These are phyloP conservation scores for Panellus pusillus DNA, from an alignment of 768 basidiomycete genomes.

Conservation along the genomic window DNA sequence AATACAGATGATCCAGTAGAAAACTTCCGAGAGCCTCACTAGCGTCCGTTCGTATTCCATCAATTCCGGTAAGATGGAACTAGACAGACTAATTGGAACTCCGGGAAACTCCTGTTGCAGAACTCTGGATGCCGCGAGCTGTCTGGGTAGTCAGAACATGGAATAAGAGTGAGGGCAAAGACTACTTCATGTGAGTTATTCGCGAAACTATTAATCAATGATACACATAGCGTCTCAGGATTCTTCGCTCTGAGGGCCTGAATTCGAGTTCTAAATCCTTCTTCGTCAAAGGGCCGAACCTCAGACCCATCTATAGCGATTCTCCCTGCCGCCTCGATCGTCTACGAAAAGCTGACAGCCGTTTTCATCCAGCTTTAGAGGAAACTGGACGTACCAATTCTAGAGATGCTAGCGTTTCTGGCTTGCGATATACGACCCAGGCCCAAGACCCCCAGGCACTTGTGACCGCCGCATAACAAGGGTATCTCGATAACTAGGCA, in stretches of 20 bases:
- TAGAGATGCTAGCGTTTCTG: conserved; percentile 28
- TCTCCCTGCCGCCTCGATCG: conserved; percentile 30
- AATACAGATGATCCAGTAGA: background rate
- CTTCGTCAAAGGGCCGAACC: conserved; percentile 26
- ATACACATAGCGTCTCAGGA: conserved; percentile 27
- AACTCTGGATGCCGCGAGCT: conserved; percentile 19
- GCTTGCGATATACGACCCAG: conserved; percentile 32
- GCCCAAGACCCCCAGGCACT: conserved; percentile 10
- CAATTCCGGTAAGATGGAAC: conserved; percentile 27
- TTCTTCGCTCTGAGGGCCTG: conserved; percentile 20
- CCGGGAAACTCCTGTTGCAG: conserved; percentile 26
- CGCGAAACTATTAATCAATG: conserved; percentile 29
- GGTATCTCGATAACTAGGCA: conserved; percentile 25
- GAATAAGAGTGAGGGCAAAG: background rate
- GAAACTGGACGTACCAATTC: conserved; percentile 24
- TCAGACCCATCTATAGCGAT: conserved; percentile 28
- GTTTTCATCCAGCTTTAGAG: background rate
- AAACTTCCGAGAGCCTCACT: background rate
- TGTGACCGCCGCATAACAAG: conserved; percentile 3
- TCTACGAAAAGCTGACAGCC: conserved; percentile 11
- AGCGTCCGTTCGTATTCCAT: conserved; percentile 31
- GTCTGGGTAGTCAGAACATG: background rate
- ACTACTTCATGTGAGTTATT: conserved; percentile 26
- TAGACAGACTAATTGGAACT: conserved; percentile 27
- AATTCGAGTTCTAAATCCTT: conserved; percentile 22